Evolutionary conservation across 2,329 filamentous ascomycete species (phyloP), one percentile per base, ranked within the genome.

Genomic region (Phyllosticta capitalensis): DNA sequence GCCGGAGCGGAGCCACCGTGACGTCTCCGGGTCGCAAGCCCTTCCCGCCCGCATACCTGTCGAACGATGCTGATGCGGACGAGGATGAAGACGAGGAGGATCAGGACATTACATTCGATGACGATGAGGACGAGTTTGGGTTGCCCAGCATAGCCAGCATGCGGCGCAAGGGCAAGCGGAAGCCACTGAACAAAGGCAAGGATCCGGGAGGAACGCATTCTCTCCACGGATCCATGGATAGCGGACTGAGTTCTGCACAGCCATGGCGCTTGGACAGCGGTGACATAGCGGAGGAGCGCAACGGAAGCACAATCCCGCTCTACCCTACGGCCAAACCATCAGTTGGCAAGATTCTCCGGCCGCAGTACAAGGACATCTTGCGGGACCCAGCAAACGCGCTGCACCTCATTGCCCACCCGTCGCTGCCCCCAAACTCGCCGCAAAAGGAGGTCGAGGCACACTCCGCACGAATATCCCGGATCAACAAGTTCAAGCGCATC

Each of bases 401-500:
- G 52, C 92, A 99, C 71, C 83, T 99, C 7, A 97, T 99, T 67
- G 89, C 89, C 66, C 92, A 99, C 73, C 86, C 91, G 5, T 77
- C 89, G 0, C 79, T 89, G 52, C 84, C 90, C 10, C 75, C 81
- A 24, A 87, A 88, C 69, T 90, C 92, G 2, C 83, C 85, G 0
- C 81, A 86, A 1, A 97, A 95, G 71, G 90, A 96, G 69, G 79
- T 87, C 19, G 92, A 97, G 69, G 87, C 86, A 12, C 86, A 95
- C 69, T 92, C 89, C 60, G 88, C 92, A 52, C 85, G 90, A 62
- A 94, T 96, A 67, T 88, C 89, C 6, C 86, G 94, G 63, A 99
- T 99, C 71, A 96, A 99, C 76, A 97, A 97, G 71, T 99, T 99
- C 77, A 99, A 99, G 74, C 88, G 88, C 67, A 89, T 99, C 56